phyloP scores from a whole-genome alignment of 139 green algal genomes.

The Yamagishiella unicocca region DNA sequence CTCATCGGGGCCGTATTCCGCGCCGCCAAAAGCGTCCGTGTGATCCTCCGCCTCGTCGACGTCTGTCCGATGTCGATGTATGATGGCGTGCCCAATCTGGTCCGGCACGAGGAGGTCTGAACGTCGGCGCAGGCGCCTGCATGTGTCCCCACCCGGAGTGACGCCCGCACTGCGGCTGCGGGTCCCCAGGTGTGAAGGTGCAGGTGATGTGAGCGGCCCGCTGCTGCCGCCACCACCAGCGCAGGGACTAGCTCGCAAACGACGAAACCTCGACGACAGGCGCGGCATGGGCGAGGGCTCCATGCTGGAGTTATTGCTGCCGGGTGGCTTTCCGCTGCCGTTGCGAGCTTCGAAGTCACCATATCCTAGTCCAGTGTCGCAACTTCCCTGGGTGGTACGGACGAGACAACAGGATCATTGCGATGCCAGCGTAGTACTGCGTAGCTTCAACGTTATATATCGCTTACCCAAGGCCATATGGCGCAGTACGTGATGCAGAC shows the following conservation, averaged over 20 bases:
- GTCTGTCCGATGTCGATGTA: not conserved
- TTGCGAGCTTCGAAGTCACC: not conserved
- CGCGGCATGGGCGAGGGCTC: slow-evolving; percentile 42
- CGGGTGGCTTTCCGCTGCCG: not conserved
- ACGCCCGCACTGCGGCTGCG: slow-evolving; percentile 9
- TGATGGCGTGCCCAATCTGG: not conserved
- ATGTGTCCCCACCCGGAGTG: slow-evolving; percentile 12
- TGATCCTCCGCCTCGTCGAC: not conserved
- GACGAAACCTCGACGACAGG: slow-evolving; percentile 20
- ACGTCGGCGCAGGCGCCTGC: slow-evolving; percentile 18
- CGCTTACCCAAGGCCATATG: too few species aligned
- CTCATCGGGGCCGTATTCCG: not conserved
- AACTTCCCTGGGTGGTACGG: not conserved
- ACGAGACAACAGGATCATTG: too few species aligned
- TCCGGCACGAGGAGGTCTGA: slow-evolving; percentile 11
- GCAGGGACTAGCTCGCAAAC: slow-evolving; percentile 16
- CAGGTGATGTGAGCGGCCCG: not conserved
- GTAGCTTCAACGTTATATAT: too few species aligned
- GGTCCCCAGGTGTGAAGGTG: not conserved
- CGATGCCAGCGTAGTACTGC: too few species aligned
- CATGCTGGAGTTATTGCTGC: slow-evolving; percentile 11
- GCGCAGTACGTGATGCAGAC: too few species aligned
- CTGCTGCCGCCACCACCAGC: not conserved
- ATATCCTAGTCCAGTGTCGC: not conserved
- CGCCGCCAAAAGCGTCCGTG: not conserved